Conservation (phyloP, 148 eudicot species). For the Cornus suecica region DNA sequence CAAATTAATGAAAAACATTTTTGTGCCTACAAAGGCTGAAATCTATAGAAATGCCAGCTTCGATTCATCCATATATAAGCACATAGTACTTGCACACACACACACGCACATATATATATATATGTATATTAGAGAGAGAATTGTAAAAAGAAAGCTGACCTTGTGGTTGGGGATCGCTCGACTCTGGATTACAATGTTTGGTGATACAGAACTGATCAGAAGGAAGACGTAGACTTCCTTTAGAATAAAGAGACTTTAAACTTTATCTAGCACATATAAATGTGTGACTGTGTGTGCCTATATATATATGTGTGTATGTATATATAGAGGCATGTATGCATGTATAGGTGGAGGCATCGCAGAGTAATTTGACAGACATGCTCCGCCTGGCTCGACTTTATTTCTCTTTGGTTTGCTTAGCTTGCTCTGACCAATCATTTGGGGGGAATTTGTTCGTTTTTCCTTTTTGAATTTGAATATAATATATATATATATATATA, state of each 20-base stretch:
- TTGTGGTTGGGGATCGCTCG: not conserved
- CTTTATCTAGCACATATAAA: no score
- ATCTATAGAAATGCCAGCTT: not conserved
- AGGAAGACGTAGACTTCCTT: no score
- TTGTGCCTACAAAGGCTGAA: not conserved
- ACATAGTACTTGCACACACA: not conserved
- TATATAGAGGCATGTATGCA: not conserved
- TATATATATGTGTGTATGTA: no score
- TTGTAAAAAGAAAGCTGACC: constrained; percentile 7
- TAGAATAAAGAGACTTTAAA: no score
- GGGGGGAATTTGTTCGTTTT: constrained; percentile 31
- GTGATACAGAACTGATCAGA: no score
- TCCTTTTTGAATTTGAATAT: constrained; percentile 9
- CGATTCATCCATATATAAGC: not conserved
- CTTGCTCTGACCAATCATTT: constrained; percentile 21
- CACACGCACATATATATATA: no score
- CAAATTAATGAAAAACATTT: no score
- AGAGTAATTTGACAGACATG: constrained; percentile 2
- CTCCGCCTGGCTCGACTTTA: not conserved
- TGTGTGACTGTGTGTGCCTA: no score
- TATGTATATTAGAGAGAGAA: not conserved
- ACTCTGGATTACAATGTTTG: not conserved
- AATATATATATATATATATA: no score
- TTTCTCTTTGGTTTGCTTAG: not conserved
- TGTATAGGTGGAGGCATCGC: not conserved